These are phyloP conservation scores for Irpex sp. DNA, from an alignment of 1,284 basidiomycete species.

Conservation along the genomic window DNA sequence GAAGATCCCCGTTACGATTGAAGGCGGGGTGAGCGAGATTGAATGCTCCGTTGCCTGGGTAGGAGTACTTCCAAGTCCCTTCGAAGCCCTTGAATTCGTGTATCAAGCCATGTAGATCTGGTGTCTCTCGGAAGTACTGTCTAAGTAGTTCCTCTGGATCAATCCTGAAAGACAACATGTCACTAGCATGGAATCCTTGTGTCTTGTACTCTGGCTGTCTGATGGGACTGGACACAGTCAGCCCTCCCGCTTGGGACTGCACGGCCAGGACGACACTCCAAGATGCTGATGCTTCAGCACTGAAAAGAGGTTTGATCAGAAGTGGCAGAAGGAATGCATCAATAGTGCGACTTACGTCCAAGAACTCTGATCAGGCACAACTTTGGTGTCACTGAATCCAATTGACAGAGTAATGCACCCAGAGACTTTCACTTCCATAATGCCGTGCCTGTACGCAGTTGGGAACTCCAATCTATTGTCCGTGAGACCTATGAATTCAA, in stretches of 20 bases:
- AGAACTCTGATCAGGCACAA: not conserved
- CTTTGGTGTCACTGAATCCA: not conserved
- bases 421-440: slow-evolving; percentile 19
- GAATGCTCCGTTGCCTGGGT: slow-evolving; percentile 23
- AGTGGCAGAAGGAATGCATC: not conserved
- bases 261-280: not conserved
- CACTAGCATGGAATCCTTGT: not conserved
- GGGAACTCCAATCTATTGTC: slow-evolving; percentile 21
- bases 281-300: not conserved
- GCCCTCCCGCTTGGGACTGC: not conserved
- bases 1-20: slow-evolving; percentile 27
- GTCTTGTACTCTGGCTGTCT: not conserved
- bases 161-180: not conserved
- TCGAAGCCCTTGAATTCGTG: slow-evolving; percentile 27
- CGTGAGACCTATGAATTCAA: slow-evolving; percentile 17
- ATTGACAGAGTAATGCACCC: slow-evolving; percentile 17
- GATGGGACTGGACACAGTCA: not conserved
- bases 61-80: slow-evolving; percentile 27
- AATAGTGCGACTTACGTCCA: slow-evolving; percentile 6
- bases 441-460: slow-evolving; percentile 14
- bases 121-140: slow-evolving; percentile 18
- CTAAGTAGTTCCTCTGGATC: slow-evolving; percentile 19
- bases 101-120: slow-evolving; percentile 22
- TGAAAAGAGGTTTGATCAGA: not conserved
- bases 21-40: slow-evolving; percentile 29